Evolutionary conservation across 768 basidiomycete species (phyloP), one percentile per base, ranked within the genome.

Genomic region (Gelatoporia subvermispora): DNA sequence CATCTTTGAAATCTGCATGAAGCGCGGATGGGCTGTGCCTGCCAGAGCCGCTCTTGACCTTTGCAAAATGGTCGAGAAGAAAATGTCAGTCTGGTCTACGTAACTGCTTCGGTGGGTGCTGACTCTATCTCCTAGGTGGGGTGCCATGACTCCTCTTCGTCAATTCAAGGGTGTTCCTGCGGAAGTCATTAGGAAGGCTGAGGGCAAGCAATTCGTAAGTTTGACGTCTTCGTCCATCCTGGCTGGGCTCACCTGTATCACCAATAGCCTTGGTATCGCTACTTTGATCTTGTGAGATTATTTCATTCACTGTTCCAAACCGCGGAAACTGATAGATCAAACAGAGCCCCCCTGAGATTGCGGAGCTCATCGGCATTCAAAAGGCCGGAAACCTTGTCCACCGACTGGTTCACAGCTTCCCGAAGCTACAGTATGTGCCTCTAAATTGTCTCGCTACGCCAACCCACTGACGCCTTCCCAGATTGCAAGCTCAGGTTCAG

Each of bases 11-110:
- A 99, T 98, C 48, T 97, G 94, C 64, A 71, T 97, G 50, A 96
- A 95, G 70, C 84, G 93, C 37, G 94, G 94, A n/a, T 99, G 96
- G 96, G 92, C 96, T 2, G 77, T 87, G 1, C 92, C 94, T 0
- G 93, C 95, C 0, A 84, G 91, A 57, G 86, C 90, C 7, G 92
- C 92, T 3, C 76, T 98, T 23, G 88, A 93, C 51, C 69, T 99
- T 49, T 98, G 93, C 74, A 97, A 98, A 71, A 95, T 95, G 93
- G 88, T 91, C 0, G 91, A 92, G 60, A 82, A 84, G 57, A 70
- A 84, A 47, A 89, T 92, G 90, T 85, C 36, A 59, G 82, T 68
- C 2, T 5, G 22, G 11, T 24, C 34, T 3, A 17, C 47, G 39
- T 21, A 11, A 23, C 21, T 28, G 47, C 5, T 16, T 1, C 9